These are phyloP conservation scores for Coleophoma crateriformis DNA, from an alignment of 2,329 filamentous ascomycete genomes.

Conservation along the genomic window DNA sequence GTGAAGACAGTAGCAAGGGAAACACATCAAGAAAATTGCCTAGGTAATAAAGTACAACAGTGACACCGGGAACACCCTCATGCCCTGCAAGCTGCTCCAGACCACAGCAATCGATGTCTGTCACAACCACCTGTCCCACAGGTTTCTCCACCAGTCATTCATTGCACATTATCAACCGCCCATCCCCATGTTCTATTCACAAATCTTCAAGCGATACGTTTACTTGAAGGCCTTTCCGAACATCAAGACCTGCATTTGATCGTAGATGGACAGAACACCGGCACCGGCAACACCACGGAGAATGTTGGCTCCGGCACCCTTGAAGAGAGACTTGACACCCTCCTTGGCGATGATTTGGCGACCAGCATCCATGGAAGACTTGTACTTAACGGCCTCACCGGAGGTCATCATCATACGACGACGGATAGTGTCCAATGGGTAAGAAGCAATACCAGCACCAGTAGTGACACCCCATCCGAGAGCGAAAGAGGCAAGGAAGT, in stretches of 20 bases:
- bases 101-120: slow-evolving; percentile 27
- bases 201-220: slow-evolving; percentile 23
- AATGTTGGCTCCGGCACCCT: slow-evolving; percentile 99
- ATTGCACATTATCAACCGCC: slow-evolving; percentile 14
- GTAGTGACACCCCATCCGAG: slow-evolving; percentile 99
- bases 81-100: slow-evolving; percentile 27
- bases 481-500: slow-evolving; percentile 98
- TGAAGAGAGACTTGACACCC: slow-evolving; percentile 99
- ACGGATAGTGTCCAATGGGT: slow-evolving; percentile 99
- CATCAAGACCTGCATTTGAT: slow-evolving; percentile 97
- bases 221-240: slow-evolving; percentile 99
- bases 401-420: slow-evolving; percentile 99
- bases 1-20: slow-evolving; percentile 18
- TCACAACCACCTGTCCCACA: slow-evolving; percentile 24
- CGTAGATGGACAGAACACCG: slow-evolving; percentile 99
- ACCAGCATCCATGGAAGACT: slow-evolving; percentile 89
- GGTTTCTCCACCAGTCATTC: slow-evolving; percentile 10
- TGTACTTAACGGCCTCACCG: slow-evolving; percentile 99
- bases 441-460: slow-evolving; percentile 99
- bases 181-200: slow-evolving; percentile 12
- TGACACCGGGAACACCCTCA: slow-evolving; percentile 17
- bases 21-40: slow-evolving; percentile 29
- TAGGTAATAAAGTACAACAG: slow-evolving; percentile 33
- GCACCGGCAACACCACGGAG: slow-evolving; percentile 99
- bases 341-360: slow-evolving; percentile 96